Conservation (phyloP, 164 flowering plant genomes). For the Vitis riparia region DNA sequence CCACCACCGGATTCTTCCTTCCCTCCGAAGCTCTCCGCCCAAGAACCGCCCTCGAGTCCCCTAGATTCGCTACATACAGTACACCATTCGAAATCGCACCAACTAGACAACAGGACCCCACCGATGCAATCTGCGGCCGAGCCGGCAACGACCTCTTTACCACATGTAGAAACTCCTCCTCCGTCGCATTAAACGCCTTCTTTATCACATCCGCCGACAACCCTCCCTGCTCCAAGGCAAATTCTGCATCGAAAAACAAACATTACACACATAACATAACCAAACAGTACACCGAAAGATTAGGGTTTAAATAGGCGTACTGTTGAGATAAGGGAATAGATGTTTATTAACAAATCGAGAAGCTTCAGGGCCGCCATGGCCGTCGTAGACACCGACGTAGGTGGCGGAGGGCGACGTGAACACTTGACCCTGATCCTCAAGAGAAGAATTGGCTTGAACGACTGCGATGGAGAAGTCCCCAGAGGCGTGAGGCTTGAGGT, state of each 20-base stretch:
- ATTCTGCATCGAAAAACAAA: slow-evolving; percentile 33
- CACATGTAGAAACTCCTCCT: slow-evolving; percentile 53
- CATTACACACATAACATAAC: background rate
- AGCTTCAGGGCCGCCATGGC: slow-evolving; percentile 59
- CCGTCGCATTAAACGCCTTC: slow-evolving; percentile 64
- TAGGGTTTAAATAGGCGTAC: slow-evolving; percentile 25
- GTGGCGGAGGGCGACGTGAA: slow-evolving; percentile 41
- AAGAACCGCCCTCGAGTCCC: slow-evolving; percentile 74
- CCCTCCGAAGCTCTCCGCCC: slow-evolving; percentile 36
- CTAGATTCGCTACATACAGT: slow-evolving; percentile 66
- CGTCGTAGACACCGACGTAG: slow-evolving; percentile 49
- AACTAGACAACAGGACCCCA: slow-evolving; percentile 68
- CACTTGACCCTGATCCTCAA: slow-evolving; percentile 45
- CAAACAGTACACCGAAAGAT: background rate
- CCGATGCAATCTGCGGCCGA: slow-evolving; percentile 63
- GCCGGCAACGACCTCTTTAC: slow-evolving; percentile 43
- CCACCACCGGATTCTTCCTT: slow-evolving; percentile 30
- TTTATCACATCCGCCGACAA: slow-evolving; percentile 55
- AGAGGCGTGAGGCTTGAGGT: slow-evolving; percentile 43
- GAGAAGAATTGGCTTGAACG: slow-evolving; percentile 38
- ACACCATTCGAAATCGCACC: slow-evolving; percentile 54
- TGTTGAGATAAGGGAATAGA: slow-evolving; percentile 40
- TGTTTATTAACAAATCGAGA: slow-evolving; percentile 39
- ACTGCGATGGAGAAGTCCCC: slow-evolving; percentile 50
- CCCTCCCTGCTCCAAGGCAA: slow-evolving; percentile 56